A percentile compares a stretch with the other conserved stretches of the same genome.
Conservation (phyloP, 805 yeast species). For the Kodamaea lidongshanica region DNA sequence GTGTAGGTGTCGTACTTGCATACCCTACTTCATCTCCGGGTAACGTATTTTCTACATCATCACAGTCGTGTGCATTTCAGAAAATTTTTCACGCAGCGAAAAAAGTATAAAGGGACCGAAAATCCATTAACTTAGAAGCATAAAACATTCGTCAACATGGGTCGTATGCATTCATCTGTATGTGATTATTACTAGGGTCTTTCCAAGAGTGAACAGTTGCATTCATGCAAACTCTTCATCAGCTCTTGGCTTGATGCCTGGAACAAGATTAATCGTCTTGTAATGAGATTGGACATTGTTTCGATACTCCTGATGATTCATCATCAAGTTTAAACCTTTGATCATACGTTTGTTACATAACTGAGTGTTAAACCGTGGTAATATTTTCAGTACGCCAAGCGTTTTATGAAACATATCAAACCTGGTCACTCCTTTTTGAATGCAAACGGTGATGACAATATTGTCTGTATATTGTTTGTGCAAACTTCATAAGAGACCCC, state of each 20-base stretch:
- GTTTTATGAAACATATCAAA: too few species aligned
- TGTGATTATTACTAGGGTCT: slow-evolving; percentile 38
- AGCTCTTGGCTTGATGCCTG: slow-evolving; percentile 24
- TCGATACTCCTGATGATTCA: neutral
- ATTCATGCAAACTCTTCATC: slow-evolving; percentile 8
- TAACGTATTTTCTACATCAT: neutral
- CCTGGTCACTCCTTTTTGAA: too few species aligned
- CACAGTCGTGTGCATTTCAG: slow-evolving; percentile 8
- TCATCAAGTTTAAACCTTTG: neutral
- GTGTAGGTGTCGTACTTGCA: too few species aligned
- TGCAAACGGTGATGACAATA: too few species aligned
- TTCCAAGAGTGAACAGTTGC: slow-evolving; percentile 12
- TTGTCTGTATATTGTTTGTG: too few species aligned
- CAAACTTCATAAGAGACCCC: too few species aligned
- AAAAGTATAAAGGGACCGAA: slow-evolving; percentile 9
- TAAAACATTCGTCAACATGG: slow-evolving; percentile 71
- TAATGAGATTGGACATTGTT: neutral
- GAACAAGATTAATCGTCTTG: too few species aligned
- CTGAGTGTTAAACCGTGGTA: too few species aligned
- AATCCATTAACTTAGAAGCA: slow-evolving; percentile 10
- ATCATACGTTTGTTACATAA: too few species aligned
- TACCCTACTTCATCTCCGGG: too few species aligned
- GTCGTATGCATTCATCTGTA: slow-evolving; percentile 99
- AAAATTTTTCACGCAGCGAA: slow-evolving; percentile 16
- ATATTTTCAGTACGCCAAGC: too few species aligned